Evolutionary conservation across 352 stramenopile species (phyloP).

Genomic region (Thalassiosira pacifica): DNA sequence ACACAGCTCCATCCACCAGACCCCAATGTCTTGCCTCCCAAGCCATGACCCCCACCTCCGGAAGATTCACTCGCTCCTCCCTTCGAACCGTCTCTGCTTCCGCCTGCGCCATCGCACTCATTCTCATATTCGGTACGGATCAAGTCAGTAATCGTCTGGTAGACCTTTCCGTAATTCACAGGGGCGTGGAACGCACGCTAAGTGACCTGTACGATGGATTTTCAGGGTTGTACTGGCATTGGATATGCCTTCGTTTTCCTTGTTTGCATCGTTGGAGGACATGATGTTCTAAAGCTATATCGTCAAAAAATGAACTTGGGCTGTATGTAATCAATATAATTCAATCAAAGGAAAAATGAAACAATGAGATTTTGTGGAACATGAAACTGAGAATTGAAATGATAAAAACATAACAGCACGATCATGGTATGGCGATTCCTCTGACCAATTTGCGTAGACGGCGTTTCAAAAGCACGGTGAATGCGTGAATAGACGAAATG

Average conservation of each 20-base stretch:
- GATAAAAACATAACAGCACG: no score
- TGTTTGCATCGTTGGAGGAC: conserved; percentile 38
- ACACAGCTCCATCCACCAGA: conserved; percentile 52
- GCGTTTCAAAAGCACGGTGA: no score
- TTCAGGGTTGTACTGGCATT: neutral
- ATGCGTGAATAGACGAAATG: no score
- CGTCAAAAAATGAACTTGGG: no score
- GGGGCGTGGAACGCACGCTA: conserved; percentile 37
- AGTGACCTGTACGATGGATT: conserved; percentile 31
- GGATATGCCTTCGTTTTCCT: conserved; percentile 23
- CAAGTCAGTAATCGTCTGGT: conserved; percentile 45
- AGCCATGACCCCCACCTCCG: neutral
- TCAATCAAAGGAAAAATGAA: no score
- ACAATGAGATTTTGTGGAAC: no score
- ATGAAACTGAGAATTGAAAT: no score
- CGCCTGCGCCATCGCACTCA: conserved; percentile 9
- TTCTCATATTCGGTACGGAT: conserved; percentile 49
- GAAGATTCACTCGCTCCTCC: neutral
- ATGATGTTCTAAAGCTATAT: no score
- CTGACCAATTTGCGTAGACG: no score
- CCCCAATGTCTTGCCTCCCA: neutral
- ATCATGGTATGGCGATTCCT: no score
- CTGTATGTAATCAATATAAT: no score
- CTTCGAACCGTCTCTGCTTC: conserved; percentile 10
- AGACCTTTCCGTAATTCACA: conserved; percentile 45